Evolutionary conservation across 352 stramenopile species (phyloP).

Genomic region (Phytophthora lateralis): DNA sequence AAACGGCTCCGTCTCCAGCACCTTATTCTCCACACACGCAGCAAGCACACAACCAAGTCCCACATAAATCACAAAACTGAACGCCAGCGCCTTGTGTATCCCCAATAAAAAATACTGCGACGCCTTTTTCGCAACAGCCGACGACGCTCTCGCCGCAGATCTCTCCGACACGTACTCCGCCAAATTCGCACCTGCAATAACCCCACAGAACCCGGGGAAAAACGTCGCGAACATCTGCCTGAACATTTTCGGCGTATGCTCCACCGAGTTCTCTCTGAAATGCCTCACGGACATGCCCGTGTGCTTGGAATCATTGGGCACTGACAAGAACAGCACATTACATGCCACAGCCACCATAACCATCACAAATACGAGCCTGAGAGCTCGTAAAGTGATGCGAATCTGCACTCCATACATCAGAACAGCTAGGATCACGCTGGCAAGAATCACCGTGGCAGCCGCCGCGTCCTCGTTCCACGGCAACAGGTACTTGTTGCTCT

Average conservation of each 20-base stretch:
- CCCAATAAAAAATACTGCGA: slow-evolving; percentile 48
- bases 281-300: slow-evolving; percentile 36
- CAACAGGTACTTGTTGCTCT: slow-evolving; percentile 2
- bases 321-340: slow-evolving; percentile 43
- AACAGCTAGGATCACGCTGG: slow-evolving; percentile 35
- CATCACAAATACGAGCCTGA: slow-evolving; percentile 46
- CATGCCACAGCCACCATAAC: slow-evolving; percentile 41
- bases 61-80: slow-evolving; percentile 42
- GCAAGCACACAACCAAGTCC: slow-evolving; percentile 40
- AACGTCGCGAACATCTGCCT: slow-evolving; percentile 49
- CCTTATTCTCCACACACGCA: slow-evolving; percentile 30
- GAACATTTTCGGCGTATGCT: slow-evolving; percentile 18
- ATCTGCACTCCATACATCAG: slow-evolving; percentile 29
- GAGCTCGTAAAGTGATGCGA: slow-evolving; percentile 21
- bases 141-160: neutral
- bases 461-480: slow-evolving; percentile 46
- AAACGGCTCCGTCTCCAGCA: slow-evolving; percentile 40
- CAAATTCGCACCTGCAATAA: slow-evolving; percentile 43
- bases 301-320: slow-evolving; percentile 28
- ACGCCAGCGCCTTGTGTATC: slow-evolving; percentile 47
- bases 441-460: slow-evolving; percentile 35
- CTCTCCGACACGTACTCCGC: slow-evolving; percentile 38
- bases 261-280: slow-evolving; percentile 37
- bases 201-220: slow-evolving; percentile 51
- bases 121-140: slow-evolving; percentile 17